Base-by-base conservation (phyloP, 2,329 filamentous ascomycete species). In the Microcyclosporella mali region DNA sequence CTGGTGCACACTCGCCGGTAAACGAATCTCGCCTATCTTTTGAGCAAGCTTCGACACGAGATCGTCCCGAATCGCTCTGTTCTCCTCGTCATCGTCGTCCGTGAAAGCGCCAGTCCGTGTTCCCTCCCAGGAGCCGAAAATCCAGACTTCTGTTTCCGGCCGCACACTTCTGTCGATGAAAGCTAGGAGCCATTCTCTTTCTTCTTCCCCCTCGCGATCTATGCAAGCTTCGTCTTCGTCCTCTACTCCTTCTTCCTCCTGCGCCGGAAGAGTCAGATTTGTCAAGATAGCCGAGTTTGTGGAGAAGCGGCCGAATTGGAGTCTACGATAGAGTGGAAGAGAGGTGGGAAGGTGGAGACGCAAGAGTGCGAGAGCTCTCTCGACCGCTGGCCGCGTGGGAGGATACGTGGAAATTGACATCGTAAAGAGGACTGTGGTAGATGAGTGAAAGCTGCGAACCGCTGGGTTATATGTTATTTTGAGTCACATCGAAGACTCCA, bases 121-220 rank as follows among this genome's bases (percentile, higher is more conserved):
- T 4, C 34, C 30, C 43, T 65, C 39, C 65, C 63, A 52, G 41
- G 41, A 47, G 17, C 50, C 63, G 59, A 81, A 85, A 1, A 85
- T 55, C 74, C 77, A 84, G 21, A 79, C 66, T 48, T 84, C 75
- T 0, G 82, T 85, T 57, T 84, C 81, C 0, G 77, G 78, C 0
- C 72, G 70, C 41, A 70, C 70, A 3, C 73, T 73, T 15, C 81
- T 69, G 59, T 86, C 82, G 4, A 82, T 57, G 56, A 80, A 84
- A 0, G 75, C 77, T 1, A 74, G 71, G 56, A 84, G 80, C 56
- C 64, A 67, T 4, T 43, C 41, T 6, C 19, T 30, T 10, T 21
- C 30, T n/a, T n/a, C n/a, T n/a, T n/a, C n/a, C n/a, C n/a, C n/a
- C 2, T n/a, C n/a, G n/a, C n/a, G n/a, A n/a, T n/a, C n/a, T n/a